Evolutionary conservation across 1,139 yeast genomes (phyloP).

Genomic region (Pichia sp.): DNA sequence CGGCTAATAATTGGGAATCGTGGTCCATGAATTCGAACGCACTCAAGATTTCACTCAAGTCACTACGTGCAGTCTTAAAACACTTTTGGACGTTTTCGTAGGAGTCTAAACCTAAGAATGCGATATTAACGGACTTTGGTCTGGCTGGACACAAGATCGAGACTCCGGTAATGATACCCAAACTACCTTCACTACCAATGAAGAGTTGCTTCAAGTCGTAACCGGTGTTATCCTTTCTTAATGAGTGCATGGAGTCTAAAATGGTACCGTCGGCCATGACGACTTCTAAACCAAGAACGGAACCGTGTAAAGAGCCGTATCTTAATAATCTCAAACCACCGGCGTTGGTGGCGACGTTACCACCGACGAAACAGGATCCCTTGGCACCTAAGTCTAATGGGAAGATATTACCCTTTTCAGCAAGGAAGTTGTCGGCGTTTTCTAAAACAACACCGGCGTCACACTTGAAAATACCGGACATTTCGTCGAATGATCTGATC

Average conservation of each 20-base stretch:
- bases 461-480: conserved; percentile 81
- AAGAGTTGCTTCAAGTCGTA: conserved; percentile 89
- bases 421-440: conserved; percentile 75
- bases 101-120: conserved; percentile 78
- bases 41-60: conserved; percentile 80
- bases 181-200: conserved; percentile 91
- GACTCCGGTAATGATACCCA: conserved; percentile 88
- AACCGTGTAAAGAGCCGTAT: conserved; percentile 92
- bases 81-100: conserved; percentile 83
- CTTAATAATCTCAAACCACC: conserved; percentile 89
- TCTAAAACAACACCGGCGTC: conserved; percentile 94
- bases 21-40: conserved; percentile 96
- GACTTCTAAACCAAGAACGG: conserved; percentile 88
- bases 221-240: conserved; percentile 94
- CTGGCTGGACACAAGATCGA: conserved; percentile 91
- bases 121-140: conserved; percentile 85
- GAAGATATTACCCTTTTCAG: conserved; percentile 83
- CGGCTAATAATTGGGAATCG: conserved; percentile 66
- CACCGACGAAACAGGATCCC: conserved; percentile 97
- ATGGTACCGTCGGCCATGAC: conserved; percentile 90
- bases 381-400: conserved; percentile 96
- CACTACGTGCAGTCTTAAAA: conserved; percentile 75
- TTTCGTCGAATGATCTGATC: conserved; percentile 76
- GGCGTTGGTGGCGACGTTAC: conserved; percentile 94
- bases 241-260: conserved; percentile 73